Evolutionary conservation across 345 rosid species (phyloP).

Genomic region (Citrus sp.): DNA sequence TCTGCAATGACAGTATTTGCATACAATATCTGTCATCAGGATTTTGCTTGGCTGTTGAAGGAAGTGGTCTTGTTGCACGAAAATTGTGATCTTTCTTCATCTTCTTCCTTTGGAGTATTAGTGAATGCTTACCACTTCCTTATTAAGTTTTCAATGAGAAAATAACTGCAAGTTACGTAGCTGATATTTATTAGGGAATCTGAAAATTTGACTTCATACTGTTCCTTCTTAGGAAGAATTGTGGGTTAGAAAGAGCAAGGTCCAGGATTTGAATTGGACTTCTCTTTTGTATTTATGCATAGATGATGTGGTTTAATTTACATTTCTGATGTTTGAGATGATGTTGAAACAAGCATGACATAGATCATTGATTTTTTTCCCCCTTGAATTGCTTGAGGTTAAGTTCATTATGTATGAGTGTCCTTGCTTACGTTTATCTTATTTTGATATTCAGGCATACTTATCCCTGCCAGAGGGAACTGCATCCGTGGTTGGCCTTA

Average conservation of each 20-base stretch:
- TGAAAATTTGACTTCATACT: not conserved
- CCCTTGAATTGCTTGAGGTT: not conserved
- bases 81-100: not conserved
- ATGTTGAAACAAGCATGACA: not conserved
- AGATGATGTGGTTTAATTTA: not conserved
- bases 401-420: not conserved
- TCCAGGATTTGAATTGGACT: not conserved
- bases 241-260: not conserved
- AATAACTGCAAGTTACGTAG: not conserved
- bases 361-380: not conserved
- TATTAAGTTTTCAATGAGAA: not conserved
- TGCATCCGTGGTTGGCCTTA: conserved; percentile 90
- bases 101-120: not conserved
- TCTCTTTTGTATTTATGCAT: conserved; percentile 1
- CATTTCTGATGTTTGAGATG: not conserved
- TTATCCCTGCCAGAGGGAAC: conserved; percentile 93
- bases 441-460: conserved; percentile 63
- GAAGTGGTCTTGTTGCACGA: not conserved
- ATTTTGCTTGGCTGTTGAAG: not conserved
- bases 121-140: not conserved
- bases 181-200: not conserved
- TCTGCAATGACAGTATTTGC: not conserved
- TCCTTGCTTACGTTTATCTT: not conserved
- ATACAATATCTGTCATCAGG: not conserved
- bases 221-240: not conserved